Evolutionary conservation across 495 filamentous ascomycete genomes (phyloP), one percentile per base, ranked within the genome.

Genomic region (Pyronema domesticum): DNA sequence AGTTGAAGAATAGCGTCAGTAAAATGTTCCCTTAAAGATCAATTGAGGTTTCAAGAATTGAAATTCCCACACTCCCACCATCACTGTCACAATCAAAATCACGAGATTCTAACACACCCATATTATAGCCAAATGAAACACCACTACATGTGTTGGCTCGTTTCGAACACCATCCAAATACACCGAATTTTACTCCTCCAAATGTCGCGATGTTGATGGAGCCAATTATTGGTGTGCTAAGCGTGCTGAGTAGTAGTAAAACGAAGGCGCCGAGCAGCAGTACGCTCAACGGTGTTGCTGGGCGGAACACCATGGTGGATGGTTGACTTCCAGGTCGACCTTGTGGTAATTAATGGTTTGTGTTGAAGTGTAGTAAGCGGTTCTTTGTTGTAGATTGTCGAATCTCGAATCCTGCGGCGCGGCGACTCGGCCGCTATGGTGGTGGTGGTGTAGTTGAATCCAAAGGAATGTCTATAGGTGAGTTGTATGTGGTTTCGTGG

Each of bases 211-310:
- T 73, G 1, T 86, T 86, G 35, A 98, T 89, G 9, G 71, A 74
- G 60, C 82, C 82, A 65, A 98, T 80, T 58, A 98, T 85, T 9
- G 91, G 91, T 0, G 88, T 89, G n/a, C 88, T 94, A 17, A 98
- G 68, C 37, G 86, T 84, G n/a, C 87, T 84, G 17, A 98, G 72
- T 4, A 95, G 70, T 17, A 98, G 73, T 34, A 95, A 74, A 48
- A 71, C 80, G 71, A 98, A 96, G 55, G 89, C 87, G 62, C 78
- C 72, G 53, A 94, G 77, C 51, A 95, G 81, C 63, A 96, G 72
- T 56, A 94, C 70, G 59, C 86, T 81, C 65, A 98, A 73, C 56
- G 91, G 89, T 39, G 91, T 98, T 63, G 91, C 91, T 50, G 91
- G 91, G 60, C 89, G 86, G 67, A 96, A 46, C 10, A 35, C 30